A percentile compares a stretch with the other conserved stretches of the same genome.
These are phyloP conservation scores for Solanum dulcamara DNA, from an alignment of 257 asterid species.

Conservation along the genomic window DNA sequence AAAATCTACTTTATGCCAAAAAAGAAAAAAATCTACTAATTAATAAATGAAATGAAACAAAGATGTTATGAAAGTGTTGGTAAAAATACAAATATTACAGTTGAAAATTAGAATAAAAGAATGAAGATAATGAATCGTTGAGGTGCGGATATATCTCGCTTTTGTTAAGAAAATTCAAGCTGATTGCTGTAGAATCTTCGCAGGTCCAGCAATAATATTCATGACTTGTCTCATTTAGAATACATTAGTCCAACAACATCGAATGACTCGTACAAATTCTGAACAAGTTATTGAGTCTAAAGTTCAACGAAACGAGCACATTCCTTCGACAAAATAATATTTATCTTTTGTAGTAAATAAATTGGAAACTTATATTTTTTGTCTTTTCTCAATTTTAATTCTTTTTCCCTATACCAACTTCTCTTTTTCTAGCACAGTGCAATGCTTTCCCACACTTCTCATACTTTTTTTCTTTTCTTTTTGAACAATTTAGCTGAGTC, in stretches of 20 bases:
- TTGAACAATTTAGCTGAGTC: not conserved
- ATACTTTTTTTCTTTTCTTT: not conserved
- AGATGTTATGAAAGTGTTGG: not conserved
- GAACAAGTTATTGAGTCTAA: not conserved
- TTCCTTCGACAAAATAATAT: not conserved
- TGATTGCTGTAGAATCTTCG: not conserved
- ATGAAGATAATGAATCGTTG: not conserved
- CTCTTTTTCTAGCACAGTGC: not conserved
- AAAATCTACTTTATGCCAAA: not conserved
- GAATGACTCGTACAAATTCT: not conserved
- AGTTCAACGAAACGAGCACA: not conserved
- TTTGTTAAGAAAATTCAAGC: not conserved
- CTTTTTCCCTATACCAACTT: not conserved
- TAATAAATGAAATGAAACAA: not conserved
- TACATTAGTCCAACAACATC: not conserved
- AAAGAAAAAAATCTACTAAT: not conserved
- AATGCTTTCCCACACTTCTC: not conserved
- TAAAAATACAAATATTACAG: not conserved
- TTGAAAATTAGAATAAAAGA: not conserved
- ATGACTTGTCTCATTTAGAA: too few species aligned
- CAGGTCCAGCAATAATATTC: too few species aligned
- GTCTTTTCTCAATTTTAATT: not conserved
- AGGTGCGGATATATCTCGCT: not conserved
- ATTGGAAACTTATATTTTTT: not conserved
- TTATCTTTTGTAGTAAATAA: not conserved